Evolutionary conservation across 441 rosid genomes (phyloP), one percentile per base, ranked within the genome.

Genomic region (Populus hybrid): DNA sequence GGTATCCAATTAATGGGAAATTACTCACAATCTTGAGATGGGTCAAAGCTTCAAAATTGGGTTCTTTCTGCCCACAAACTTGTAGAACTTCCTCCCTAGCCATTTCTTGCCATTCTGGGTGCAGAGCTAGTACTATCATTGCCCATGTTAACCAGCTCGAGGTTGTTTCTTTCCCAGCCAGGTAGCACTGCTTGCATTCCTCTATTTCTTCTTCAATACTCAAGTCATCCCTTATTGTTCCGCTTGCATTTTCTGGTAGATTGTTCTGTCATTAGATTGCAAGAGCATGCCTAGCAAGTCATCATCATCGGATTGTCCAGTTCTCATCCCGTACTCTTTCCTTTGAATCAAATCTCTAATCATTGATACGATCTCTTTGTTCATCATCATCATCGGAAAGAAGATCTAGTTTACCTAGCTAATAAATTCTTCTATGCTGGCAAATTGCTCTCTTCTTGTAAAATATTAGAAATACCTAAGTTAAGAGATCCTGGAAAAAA

Each of bases 161-260:
- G 33, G 89, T 85, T 33, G 91, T 89, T 82, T 89, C 90, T 79
- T 89, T 87, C 67, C 93, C 90, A 31, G 91, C 90, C 8, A 82
- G 69, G 83, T 86, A 82, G 74, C 83, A 87, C 74, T 77, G 77
- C 70, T 87, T 87, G 82, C 89, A 86, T 82, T 89, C 90, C 83
- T 86, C 90, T 74, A 83, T 79, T n/a, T 81, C 79, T 12, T 89
- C 87, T 70, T 83, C 88, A 42, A 82, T 74, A 65, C 86, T 83
- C 84, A 88, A 63, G 53, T 71, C 73, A 45, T 50, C 23, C 14
- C 21, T 45, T 61, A 28, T 78, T 40, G 64, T 67, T 18, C 36
- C 76, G 28, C 45, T 63, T 74, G 45, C 81, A 78, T 74, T 74
- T 76, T 75, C 84, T 35, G 64, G 72, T 33, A 7, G 18, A 53